These are phyloP conservation scores for Cryptococcus depauperatus DNA, from an alignment of 1,284 basidiomycete genomes.

Conservation along the genomic window DNA sequence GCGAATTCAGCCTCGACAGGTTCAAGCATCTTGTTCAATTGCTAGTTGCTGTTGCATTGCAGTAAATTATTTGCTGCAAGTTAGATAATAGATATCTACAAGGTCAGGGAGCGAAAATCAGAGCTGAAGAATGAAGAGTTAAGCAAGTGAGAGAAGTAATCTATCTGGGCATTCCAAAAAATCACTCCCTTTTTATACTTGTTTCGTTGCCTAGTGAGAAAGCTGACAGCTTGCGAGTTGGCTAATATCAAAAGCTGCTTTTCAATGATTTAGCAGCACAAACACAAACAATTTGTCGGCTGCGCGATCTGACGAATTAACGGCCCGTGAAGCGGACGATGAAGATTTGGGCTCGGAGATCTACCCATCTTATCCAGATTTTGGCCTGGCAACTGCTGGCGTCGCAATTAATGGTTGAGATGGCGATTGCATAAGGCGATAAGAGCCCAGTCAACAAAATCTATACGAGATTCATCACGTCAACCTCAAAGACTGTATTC, in stretches of 20 bases:
- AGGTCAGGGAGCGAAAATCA: neutral
- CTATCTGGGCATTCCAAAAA: neutral
- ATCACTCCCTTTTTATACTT: neutral
- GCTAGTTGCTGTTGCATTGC: neutral
- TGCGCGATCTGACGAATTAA: too few relatives aligned
- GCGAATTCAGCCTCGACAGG: constrained; percentile 37
- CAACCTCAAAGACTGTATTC: too few relatives aligned
- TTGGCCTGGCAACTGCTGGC: neutral
- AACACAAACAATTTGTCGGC: too few relatives aligned
- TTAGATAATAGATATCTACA: neutral
- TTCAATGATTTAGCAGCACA: too few relatives aligned
- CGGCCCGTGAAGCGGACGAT: too few relatives aligned
- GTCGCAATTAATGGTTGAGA: too few relatives aligned
- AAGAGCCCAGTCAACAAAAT: too few relatives aligned
- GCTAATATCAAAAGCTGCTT: too few relatives aligned
- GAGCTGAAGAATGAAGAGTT: neutral
- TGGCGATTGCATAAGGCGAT: too few relatives aligned
- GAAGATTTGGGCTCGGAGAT: neutral
- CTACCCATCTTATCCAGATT: neutral
- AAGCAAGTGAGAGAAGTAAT: neutral
- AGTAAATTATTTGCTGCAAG: neutral
- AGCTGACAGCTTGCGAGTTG: too few relatives aligned
- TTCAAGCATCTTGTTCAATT: constrained; percentile 18
- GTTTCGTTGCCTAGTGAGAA: neutral
- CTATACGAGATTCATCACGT: too few relatives aligned